Conservation (phyloP, 768 basidiomycete genomes). For the Boletus rubropictus region DNA sequence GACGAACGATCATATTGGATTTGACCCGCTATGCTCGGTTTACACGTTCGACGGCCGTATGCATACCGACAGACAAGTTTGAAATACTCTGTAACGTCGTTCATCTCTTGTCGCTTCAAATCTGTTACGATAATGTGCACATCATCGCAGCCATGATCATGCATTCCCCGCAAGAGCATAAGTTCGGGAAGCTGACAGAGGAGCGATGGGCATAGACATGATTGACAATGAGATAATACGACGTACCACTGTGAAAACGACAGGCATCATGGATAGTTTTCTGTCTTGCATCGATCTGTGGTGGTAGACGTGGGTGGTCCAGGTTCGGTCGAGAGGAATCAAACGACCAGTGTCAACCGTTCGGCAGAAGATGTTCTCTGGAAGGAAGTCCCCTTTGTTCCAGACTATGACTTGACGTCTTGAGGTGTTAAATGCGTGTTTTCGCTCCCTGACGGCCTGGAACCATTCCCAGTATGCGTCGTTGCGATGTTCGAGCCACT, state of each 20-base stretch:
- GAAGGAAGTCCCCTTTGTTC: constrained; percentile 69
- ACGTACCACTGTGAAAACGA: constrained; percentile 74
- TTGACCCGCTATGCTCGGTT: constrained; percentile 59
- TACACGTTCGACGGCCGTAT: constrained; percentile 53
- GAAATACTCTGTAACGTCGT: constrained; percentile 74
- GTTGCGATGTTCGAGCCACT: constrained; percentile 75
- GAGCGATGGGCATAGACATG: background rate
- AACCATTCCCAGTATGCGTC: constrained; percentile 79
- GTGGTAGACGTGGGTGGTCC: constrained; percentile 78
- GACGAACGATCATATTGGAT: constrained; percentile 68
- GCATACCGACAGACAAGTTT: constrained; percentile 64
- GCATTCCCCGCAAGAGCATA: constrained; percentile 76
- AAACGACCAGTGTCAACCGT: constrained; percentile 74
- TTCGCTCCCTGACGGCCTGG: constrained; percentile 59
- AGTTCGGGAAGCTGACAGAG: constrained; percentile 61
- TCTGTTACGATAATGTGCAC: constrained; percentile 76
- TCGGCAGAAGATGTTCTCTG: constrained; percentile 74
- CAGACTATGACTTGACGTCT: constrained; percentile 46
- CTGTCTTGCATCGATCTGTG: constrained; percentile 71
- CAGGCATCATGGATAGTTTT: constrained; percentile 71
- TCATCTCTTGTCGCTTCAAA: constrained; percentile 75
- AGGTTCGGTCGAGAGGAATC: constrained; percentile 75
- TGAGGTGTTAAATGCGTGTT: constrained; percentile 46
- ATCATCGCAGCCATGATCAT: constrained; percentile 73
- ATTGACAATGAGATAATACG: background rate